phyloP scores from a whole-genome alignment of 2,329 filamentous ascomycete genomes.

The Aspergillus uvarum region DNA sequence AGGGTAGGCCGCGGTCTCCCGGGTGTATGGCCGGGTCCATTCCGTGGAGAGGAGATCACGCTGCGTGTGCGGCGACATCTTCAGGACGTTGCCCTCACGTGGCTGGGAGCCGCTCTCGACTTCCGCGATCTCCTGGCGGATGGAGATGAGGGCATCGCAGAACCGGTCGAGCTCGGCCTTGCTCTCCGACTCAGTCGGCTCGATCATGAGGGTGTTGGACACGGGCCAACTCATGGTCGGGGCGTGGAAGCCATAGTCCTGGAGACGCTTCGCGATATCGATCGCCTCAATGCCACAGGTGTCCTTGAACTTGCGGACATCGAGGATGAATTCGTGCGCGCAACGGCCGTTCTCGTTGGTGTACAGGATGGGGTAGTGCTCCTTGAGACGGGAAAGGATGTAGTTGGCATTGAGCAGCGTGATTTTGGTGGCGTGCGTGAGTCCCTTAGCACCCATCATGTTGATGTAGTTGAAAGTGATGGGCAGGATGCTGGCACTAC shows the following conservation, averaged over 20 bases:
- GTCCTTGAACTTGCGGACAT: constrained; percentile 80
- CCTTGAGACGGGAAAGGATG: constrained; percentile 80
- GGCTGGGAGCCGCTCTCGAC: constrained; percentile 78
- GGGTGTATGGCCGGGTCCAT: constrained; percentile 79
- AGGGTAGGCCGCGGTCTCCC: constrained; percentile 85
- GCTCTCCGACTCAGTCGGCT: constrained; percentile 91
- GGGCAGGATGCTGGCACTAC: constrained; percentile 85
- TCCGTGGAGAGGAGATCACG: constrained; percentile 72
- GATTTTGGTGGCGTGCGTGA: constrained; percentile 86
- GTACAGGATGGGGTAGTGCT: constrained; percentile 89
- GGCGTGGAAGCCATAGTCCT: constrained; percentile 96
- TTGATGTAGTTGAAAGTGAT: constrained; percentile 96
- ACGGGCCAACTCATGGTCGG: constrained; percentile 98
- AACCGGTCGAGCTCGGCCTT: constrained; percentile 92
- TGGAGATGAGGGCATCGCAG: constrained; percentile 83
- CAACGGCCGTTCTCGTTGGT: constrained; percentile 85
- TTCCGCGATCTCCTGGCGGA: constrained; percentile 78
- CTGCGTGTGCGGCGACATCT: constrained; percentile 84
- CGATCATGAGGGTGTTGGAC: constrained; percentile 94
- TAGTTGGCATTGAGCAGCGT: constrained; percentile 98
- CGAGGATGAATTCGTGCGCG: constrained; percentile 96
- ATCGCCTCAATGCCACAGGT: constrained; percentile 83
- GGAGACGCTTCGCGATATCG: constrained; percentile 92
- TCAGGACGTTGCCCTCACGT: constrained; percentile 76
- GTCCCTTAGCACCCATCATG: constrained; percentile 81